Base-by-base conservation (phyloP, 2,329 filamentous ascomycete genomes). In the Whalleya microplaca region DNA sequence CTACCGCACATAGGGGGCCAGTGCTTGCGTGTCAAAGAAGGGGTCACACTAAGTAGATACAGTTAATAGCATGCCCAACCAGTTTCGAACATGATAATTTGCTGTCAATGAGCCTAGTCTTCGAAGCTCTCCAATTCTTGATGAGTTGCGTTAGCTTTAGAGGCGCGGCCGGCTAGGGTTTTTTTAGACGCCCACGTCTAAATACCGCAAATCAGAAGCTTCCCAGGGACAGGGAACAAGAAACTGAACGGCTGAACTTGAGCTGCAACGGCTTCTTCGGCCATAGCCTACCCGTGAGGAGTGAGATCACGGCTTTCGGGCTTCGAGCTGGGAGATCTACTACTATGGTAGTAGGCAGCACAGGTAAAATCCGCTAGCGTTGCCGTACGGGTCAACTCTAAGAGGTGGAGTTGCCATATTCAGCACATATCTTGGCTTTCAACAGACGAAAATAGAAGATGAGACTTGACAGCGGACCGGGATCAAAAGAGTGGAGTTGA, bases 391-490 rank as follows among this genome's bases (percentile, higher is more conserved):
- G 27, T 48, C 29, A 46, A 19, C 53, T 51, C 41, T 14, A 48
- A 42, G 32, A 58, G 14, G 55, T 59, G 55, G 55, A 53, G 51
- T 55, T 53, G 48, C 49, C 52, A 57, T 49, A 49, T 45, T 45
- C 16, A 53, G 47, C n/a, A n/a, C n/a, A n/a, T 48, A 27, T 55
- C 45, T 47, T 43, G 53, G 56, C 47, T 61, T 53, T 45, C 61
- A 53, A 61, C 55, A 56, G 44, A 45, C 61, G 47, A 64, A 64
- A 64, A 64, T 64, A 62, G 61, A 60, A 60, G 53, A 59, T 32
- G 37, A 46, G 41, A 53, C 29, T 60, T 53, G 45, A 55, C 43
- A 55, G 50, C 19, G 20, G 54, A 47, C 54, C 48, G 50, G 42
- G 57, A 44, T 41, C 32, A 23, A 45, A 19, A 20, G 55, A 46